A percentile compares a stretch with the other conserved stretches of the same genome.
These are phyloP conservation scores for Trametes pubescens DNA, from an alignment of 1,284 basidiomycete species.

Conservation along the genomic window DNA sequence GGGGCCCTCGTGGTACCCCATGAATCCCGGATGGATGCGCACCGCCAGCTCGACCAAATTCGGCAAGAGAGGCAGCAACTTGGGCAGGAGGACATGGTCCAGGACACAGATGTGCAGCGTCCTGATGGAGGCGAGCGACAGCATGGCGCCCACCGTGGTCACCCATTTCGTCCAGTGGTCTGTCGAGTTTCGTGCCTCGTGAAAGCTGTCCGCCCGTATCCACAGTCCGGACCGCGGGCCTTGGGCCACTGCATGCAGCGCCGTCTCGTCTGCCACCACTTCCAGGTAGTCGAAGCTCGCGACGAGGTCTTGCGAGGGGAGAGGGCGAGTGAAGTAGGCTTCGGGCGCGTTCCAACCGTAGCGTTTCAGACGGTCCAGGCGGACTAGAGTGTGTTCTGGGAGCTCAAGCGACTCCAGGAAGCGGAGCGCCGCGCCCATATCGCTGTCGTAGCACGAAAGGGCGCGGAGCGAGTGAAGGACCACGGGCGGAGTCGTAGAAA, in stretches of 20 bases:
- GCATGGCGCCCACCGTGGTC: neutral
- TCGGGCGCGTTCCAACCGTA: neutral
- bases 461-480: neutral
- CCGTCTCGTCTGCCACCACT: neutral
- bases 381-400: neutral
- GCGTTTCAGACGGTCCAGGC: neutral
- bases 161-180: neutral
- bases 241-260: neutral
- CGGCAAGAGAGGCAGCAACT: neutral
- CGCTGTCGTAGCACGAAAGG: neutral
- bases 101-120: neutral
- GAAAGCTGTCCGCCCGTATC: neutral
- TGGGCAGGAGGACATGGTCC: neutral
- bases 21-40: neutral
- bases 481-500: neutral
- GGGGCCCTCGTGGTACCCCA: neutral
- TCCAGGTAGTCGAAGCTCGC: slow-evolving; percentile 1
- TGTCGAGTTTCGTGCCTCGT: neutral
- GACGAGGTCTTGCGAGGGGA: neutral
- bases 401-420: neutral
- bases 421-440: neutral
- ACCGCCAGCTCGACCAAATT: neutral
- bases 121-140: neutral
- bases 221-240: neutral
- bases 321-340: neutral